Evolutionary conservation across 2,329 filamentous ascomycete species (phyloP).

Genomic region (Talaromyces pinophilus): DNA sequence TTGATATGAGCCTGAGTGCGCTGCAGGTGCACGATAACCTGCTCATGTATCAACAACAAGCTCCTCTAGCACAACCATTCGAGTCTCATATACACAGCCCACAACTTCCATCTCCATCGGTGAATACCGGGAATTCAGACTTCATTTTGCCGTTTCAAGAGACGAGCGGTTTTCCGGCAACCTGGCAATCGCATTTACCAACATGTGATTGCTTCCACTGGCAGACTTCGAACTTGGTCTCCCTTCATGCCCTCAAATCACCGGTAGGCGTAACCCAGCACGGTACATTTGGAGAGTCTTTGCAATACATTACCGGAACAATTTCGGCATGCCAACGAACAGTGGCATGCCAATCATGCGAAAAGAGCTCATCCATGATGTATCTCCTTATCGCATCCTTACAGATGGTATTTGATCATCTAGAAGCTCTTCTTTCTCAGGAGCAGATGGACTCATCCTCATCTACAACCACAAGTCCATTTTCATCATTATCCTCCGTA

Average conservation of each 20-base stretch:
- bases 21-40: constrained; percentile 7
- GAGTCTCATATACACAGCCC: constrained; percentile 6
- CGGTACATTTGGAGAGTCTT: constrained; percentile 10
- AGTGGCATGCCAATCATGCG: constrained; percentile 20
- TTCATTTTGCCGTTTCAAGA: not conserved
- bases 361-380: constrained; percentile 19
- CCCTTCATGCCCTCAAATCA: constrained; percentile 16
- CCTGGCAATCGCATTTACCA: constrained; percentile 4
- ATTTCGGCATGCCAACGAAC: constrained; percentile 20
- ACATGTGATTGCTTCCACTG: constrained; percentile 21
- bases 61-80: not conserved
- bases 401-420: constrained; percentile 21
- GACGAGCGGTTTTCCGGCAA: not conserved
- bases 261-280: not conserved
- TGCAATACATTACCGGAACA: constrained; percentile 14
- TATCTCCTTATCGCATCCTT: constrained; percentile 17
- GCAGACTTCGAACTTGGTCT: constrained; percentile 19
- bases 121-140: not conserved
- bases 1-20: constrained; percentile 2
- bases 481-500: constrained; percentile 4
- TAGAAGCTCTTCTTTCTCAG: not conserved
- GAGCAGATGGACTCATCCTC: not conserved
- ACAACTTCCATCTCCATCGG: not conserved
- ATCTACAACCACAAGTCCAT: not conserved
- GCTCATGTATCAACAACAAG: not conserved